These are phyloP conservation scores for Sporisorium iseilematis-ciliati DNA, from an alignment of 1,284 basidiomycete species.

Conservation along the genomic window DNA sequence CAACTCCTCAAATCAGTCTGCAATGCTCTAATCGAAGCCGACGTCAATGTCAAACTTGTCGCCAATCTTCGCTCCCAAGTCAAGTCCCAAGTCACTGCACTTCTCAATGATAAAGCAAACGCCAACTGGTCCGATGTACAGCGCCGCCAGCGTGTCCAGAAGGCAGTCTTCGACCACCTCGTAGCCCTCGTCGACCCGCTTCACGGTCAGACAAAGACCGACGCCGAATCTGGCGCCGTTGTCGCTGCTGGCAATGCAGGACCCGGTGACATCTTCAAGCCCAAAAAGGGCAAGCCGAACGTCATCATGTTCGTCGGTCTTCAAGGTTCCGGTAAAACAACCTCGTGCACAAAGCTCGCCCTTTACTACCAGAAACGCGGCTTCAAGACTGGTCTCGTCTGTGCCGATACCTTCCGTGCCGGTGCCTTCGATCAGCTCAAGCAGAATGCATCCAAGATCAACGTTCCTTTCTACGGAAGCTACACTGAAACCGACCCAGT, in stretches of 20 bases:
- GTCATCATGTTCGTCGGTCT: constrained; percentile 82
- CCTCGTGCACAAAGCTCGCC: constrained; percentile 81
- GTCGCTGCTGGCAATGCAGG: constrained; percentile 31
- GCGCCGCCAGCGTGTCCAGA: constrained; percentile 64
- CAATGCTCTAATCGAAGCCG: constrained; percentile 91
- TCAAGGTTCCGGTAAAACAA: constrained; percentile 97
- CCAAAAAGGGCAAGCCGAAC: constrained; percentile 92
- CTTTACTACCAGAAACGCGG: constrained; percentile 97
- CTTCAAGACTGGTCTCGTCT: constrained; percentile 97
- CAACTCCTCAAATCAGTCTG: constrained; percentile 91
- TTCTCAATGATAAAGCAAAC: constrained; percentile 64
- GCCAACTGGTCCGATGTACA: constrained; percentile 60
- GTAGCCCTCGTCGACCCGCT: constrained; percentile 87
- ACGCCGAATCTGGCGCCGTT: constrained; percentile 41
- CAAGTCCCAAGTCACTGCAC: constrained; percentile 76
- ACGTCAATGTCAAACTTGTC: constrained; percentile 98
- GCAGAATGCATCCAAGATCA: constrained; percentile 94
- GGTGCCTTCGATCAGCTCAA: constrained; percentile 97
- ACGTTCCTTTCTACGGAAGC: constrained; percentile 98
- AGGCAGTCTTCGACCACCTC: constrained; percentile 91
- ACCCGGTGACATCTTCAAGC: constrained; percentile 80
- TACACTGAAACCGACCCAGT: constrained; percentile 99
- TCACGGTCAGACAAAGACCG: constrained; percentile 53
- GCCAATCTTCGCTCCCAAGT: constrained; percentile 87
- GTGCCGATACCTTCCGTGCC: constrained; percentile 98